Base-by-base conservation (phyloP, 2,329 filamentous ascomycete genomes). In the Xylaria sp. region DNA sequence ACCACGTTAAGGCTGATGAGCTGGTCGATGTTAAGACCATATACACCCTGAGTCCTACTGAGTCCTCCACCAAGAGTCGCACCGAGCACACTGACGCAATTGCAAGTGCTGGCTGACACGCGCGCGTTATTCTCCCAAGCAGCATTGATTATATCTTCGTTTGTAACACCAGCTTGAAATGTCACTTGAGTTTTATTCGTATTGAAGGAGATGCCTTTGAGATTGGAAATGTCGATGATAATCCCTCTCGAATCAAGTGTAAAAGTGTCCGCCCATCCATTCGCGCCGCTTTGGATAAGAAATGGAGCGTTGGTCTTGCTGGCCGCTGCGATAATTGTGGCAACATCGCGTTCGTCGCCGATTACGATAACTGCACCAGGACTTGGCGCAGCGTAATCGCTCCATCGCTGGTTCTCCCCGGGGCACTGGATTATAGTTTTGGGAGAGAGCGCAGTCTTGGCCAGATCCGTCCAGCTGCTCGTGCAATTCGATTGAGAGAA, bases 1-100 rank as follows among this genome's bases (percentile, higher is more conserved):
- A 80, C 75, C 3, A 80, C 66, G 18, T 76, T 73, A 23, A 78
- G 59, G 1, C 78, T 80, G 9, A 80, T 50, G 15, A 82, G 71
- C 23, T 80, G 78, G 69, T 82, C 81, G 44, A 79, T 73, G 9
- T 68, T 65, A 39, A 74, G 69, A 9, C 74, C 73, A 31, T 74
- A 71, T 37, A 73, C 37, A 48, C 74, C 72, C 52, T 69, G 61
- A 44, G 48, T 62, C 57, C 69, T 59, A 52, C 74, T 66, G 37
- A 75, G 28, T 18, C 74, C 74, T 25, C 73, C 73, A 23, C 72
- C 74, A 18, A 75, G 70, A 4, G 69, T 71, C 5, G 72, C 73
- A 20, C 74, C 73, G 23, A 75, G 69, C 12, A 69, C 41, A 54
- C 72, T 75, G 8, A 78, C 76, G 37, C 75, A 77, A 58, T 77